phyloP scores from a whole-genome alignment of 164 flowering plant species.

The Vitis rupestris region DNA sequence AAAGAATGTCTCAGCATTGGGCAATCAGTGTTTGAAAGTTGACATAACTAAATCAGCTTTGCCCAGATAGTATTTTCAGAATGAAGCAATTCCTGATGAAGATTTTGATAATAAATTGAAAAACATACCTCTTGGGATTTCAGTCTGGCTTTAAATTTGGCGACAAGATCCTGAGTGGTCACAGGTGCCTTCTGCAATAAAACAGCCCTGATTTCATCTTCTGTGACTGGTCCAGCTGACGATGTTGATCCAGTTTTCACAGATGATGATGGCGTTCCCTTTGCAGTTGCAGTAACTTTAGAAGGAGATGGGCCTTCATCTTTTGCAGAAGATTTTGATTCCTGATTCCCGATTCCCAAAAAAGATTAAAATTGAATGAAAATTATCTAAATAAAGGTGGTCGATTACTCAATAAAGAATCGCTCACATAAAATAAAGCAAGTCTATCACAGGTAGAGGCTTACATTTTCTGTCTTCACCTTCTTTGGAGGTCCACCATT shows the following conservation, averaged over 20 bases:
- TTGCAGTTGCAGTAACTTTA: constrained; percentile 40
- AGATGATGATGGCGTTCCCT: constrained; percentile 38
- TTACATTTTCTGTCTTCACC: constrained; percentile 65
- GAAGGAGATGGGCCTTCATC: constrained; percentile 42
- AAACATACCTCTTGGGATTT: constrained; percentile 60
- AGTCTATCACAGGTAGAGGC: not conserved
- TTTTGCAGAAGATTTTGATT: constrained; percentile 52
- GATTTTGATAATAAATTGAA: not conserved
- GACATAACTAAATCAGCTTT: not conserved
- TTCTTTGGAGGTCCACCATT: constrained; percentile 68
- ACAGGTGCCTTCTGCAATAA: constrained; percentile 64
- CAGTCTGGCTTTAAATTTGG: constrained; percentile 70
- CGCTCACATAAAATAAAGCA: not conserved
- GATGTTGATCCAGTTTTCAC: constrained; percentile 35
- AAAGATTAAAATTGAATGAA: not conserved
- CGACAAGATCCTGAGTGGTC: constrained; percentile 90
- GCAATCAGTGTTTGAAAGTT: not conserved
- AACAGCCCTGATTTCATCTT: constrained; percentile 87
- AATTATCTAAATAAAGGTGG: not conserved
- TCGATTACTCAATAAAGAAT: not conserved
- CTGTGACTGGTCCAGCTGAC: constrained; percentile 69
- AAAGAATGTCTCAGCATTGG: not conserved
- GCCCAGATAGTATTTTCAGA: not conserved
- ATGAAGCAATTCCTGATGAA: not conserved
- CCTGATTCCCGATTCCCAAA: constrained; percentile 34